Percentiles rank a stretch among this genome's conserved stretches.
These are phyloP conservation scores for Calendula officinalis DNA, from an alignment of 129 eudicot species.

Conservation along the genomic window DNA sequence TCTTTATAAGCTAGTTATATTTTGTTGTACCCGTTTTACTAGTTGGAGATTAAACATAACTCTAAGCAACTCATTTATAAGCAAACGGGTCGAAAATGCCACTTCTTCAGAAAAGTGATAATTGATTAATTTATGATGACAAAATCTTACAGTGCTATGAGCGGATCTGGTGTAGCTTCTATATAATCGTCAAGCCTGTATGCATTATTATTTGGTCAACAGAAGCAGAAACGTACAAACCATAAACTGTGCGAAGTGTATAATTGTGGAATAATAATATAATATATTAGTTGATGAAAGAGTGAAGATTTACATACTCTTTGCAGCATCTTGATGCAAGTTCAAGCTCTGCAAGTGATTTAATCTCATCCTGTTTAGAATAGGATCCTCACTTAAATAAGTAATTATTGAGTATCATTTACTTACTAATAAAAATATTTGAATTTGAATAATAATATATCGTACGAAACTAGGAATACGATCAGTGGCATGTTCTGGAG, in stretches of 20 bases:
- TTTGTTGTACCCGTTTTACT: background rate
- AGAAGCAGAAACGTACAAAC: background rate
- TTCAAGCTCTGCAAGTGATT: conserved; percentile 41
- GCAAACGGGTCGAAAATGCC: background rate
- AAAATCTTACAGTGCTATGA: conserved; percentile 30
- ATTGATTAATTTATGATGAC: background rate
- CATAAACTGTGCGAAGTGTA: background rate
- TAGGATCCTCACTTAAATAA: background rate
- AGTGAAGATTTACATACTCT: conserved; percentile 30
- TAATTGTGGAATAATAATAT: background rate
- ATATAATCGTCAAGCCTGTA: conserved; percentile 30
- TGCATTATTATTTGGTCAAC: conserved; percentile 1
- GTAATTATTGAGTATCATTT: background rate
- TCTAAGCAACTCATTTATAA: background rate
- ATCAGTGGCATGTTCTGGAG: too few species aligned
- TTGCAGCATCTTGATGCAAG: conserved; percentile 41
- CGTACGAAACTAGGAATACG: too few species aligned
- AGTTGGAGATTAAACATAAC: background rate
- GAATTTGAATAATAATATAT: background rate
- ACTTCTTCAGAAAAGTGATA: background rate
- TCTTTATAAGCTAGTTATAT: background rate
- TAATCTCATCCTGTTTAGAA: conserved; percentile 38
- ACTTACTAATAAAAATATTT: background rate
- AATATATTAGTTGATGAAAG: background rate
- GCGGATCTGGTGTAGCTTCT: conserved; percentile 39